Base-by-base conservation (phyloP, 2,329 filamentous ascomycete species). In the Ascocoryne sarcoides region DNA sequence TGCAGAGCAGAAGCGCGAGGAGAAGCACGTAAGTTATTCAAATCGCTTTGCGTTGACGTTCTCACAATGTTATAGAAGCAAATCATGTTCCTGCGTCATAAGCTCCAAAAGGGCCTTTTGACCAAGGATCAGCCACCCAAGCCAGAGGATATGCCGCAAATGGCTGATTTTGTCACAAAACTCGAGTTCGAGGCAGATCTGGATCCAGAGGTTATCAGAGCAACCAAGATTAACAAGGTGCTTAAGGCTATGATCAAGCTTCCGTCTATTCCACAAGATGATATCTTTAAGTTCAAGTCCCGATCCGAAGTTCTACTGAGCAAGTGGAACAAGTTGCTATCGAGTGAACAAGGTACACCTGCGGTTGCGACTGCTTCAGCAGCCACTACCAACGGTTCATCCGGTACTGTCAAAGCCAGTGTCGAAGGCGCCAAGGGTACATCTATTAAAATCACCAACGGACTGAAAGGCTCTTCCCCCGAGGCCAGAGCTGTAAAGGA, bases 141-240 rank as follows among this genome's bases (percentile, higher is more conserved):
- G 62, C 84, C 87, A 53, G 79, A 88, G 5, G 84, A 90, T 53
- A 89, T 90, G 83, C 69, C 76, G 47, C 65, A 69, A 35, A 88
- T 92, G 81, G 80, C 80, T 4, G 81, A 84, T 14, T 86, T 80
- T 55, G 70, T 93, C 42, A 74, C 71, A 20, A 86, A 93, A 62
- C 75, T 98, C 4, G 92, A 98, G 65, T 75, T 71, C 5, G 82
- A 78, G 70, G 67, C 76, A 1, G 84, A 94, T 49, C 75, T 96
- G 4, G 90, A 96, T 60, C 86, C 84, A 20, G 79, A 79, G 50
- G 92, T 95, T 54, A 95, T 96, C 56, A 79, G 85, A 48, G 71
- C 69, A 10, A 98, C 92, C 47, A 98, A 96, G 73, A 95, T 98
- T 64, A 90, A 96, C 76, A 98, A 98, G 68, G 90, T 98, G 9